Evolutionary conservation across 371 early-diverging fungal species (phyloP), one percentile per base, ranked within the genome.

Genomic region (Thermomucor indicae-seudaticae): DNA sequence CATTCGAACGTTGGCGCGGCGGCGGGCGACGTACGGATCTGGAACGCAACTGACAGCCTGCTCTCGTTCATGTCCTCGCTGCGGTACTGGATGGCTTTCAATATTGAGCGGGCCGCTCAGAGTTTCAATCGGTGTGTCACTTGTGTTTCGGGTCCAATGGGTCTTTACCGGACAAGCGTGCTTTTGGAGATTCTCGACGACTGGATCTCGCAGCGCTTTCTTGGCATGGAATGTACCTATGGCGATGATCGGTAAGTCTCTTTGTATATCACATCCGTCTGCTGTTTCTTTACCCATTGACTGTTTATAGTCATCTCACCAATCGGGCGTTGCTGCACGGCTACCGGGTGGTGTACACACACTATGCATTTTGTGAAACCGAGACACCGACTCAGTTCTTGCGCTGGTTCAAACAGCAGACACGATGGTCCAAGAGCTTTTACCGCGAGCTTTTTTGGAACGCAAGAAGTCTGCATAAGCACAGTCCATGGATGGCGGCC

Each of bases 51-150:
- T 1, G 80, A 78, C 4, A 47, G 53, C 6, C 47, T 78, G 30
- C 53, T 83, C 14, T 73, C 78, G 3, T 83, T 77, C 51, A 71
- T 85, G 69, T 83, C 85, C 3, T 80, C 81, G 0, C 43, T 85
- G 16, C 76, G 85, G 7, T 85, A 84, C 47, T 81, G 83, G 82
- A 79, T 85, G 67, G 84, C 85, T 0, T 85, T 85, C 53, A 85
- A 85, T 57, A 79, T 85, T 39, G 85, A 85, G 52, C 67, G 85
- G 16, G 80, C 83, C 0, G 81, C 81, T 0, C 85, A 85, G 42
- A 80, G 81, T 16, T 81, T 78, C 46, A 75, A 82, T 42, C 67
- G 76, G 7, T 72, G 72, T 42, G 83, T 84, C 37, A 81, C 78
- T 17, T 85, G 85, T 57, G 85, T 85, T 10, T 82, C 83, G n/a